Conservation (phyloP, 2,329 filamentous ascomycete species). For the Scolecobasidium constrictum region DNA sequence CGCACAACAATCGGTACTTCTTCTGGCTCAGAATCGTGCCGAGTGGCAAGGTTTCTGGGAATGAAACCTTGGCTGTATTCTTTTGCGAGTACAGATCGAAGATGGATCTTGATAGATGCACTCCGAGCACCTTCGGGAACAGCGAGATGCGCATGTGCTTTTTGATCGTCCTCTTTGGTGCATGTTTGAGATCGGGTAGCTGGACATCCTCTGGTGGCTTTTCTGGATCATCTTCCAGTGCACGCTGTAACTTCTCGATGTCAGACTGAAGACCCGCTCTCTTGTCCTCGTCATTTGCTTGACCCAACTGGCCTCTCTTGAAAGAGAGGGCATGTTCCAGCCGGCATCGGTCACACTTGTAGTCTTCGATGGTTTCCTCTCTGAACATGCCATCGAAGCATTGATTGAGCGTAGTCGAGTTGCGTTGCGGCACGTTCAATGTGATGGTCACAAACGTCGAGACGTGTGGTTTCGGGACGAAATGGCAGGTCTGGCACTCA, state of each 20-base stretch:
- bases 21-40: conserved; percentile 69
- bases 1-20: conserved; percentile 72
- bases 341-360: conserved; percentile 87
- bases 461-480: conserved; percentile 72
- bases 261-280: conserved; percentile 43
- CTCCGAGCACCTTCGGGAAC: conserved; percentile 82
- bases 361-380: conserved; percentile 92
- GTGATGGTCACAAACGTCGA: conserved; percentile 89
- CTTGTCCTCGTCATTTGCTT: conserved; percentile 18
- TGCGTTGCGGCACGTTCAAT: conserved; percentile 74
- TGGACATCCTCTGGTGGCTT: conserved; percentile 52
- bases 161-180: conserved; percentile 74
- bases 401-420: conserved; percentile 66
- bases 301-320: conserved; percentile 32
- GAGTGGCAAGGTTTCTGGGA: conserved; percentile 75
- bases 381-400: conserved; percentile 95
- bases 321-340: conserved; percentile 65
- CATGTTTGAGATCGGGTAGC: conserved; percentile 62
- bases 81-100: conserved; percentile 66
- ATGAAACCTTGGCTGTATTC: conserved; percentile 87
- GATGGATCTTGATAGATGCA: conserved; percentile 88
- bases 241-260: conserved; percentile 54
- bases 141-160: conserved; percentile 77
- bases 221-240: conserved; percentile 75
- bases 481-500: conserved; percentile 80